phyloP scores from a whole-genome alignment of 2,329 filamentous ascomycete species.

The Tolypocladium album region DNA sequence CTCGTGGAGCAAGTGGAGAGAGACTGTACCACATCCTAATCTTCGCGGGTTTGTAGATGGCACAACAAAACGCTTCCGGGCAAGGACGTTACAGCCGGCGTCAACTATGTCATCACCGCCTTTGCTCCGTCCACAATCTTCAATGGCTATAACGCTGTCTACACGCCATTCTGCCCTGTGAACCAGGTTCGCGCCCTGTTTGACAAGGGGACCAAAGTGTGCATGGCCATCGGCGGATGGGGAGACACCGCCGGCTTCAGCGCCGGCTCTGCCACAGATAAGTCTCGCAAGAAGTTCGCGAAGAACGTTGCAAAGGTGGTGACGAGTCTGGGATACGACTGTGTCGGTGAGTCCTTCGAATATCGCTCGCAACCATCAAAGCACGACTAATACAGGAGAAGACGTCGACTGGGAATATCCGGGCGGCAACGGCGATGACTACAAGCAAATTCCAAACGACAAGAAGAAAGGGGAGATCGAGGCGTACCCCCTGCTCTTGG shows the following conservation, averaged over 20 bases:
- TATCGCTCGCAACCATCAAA: neutral
- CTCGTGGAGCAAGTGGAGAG: too few relatives aligned
- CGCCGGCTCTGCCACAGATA: conserved; percentile 33
- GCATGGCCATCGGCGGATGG: conserved; percentile 58
- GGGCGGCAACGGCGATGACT: conserved; percentile 58
- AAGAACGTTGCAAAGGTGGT: conserved; percentile 46
- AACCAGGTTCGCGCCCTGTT: conserved; percentile 41
- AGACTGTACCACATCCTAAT: neutral
- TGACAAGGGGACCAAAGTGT: conserved; percentile 41
- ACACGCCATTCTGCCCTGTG: conserved; percentile 42
- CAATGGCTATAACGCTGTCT: conserved; percentile 27
- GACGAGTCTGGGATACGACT: conserved; percentile 45
- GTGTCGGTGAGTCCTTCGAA: conserved; percentile 32
- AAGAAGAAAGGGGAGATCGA: conserved; percentile 48
- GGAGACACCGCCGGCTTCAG: conserved; percentile 49
- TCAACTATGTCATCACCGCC: conserved; percentile 44
- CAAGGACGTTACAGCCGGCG: conserved; percentile 25
- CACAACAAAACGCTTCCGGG: conserved; percentile 25
- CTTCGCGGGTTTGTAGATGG: conserved; percentile 18
- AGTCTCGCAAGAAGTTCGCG: conserved; percentile 40
- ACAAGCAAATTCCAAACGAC: conserved; percentile 49
- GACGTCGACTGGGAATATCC: conserved; percentile 60
- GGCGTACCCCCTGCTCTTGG: conserved; percentile 50
- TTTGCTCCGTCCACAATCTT: conserved; percentile 43
- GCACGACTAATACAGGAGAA: conserved; percentile 1